These are phyloP conservation scores for Hyphopichia burtonii DNA, from an alignment of 1,139 yeast genomes.

Conservation along the genomic window DNA sequence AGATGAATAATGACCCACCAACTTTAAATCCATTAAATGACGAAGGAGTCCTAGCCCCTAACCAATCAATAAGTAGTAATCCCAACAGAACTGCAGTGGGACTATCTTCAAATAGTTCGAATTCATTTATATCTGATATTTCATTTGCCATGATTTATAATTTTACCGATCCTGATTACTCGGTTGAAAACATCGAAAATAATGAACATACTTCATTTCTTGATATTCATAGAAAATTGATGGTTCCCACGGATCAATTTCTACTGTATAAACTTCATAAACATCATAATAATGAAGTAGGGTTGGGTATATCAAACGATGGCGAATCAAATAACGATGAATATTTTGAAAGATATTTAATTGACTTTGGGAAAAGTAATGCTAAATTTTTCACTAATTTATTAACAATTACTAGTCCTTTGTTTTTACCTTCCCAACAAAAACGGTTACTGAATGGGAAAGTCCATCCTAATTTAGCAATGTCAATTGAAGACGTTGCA, in stretches of 20 bases:
- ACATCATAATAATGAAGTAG: constrained; percentile 17
- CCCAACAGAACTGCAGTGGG: constrained; percentile 26
- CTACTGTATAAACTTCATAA: constrained; percentile 25
- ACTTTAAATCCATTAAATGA: constrained; percentile 6
- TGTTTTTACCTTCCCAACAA: constrained; percentile 25
- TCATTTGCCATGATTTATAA: constrained; percentile 35
- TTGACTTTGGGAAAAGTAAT: constrained; percentile 18
- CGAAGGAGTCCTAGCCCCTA: constrained; percentile 13
- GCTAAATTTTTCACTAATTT: constrained; percentile 25
- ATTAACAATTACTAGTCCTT: constrained; percentile 18
- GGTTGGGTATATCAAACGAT: constrained; percentile 21
- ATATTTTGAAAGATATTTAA: constrained; percentile 8
- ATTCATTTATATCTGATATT: constrained; percentile 37
- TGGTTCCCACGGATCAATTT: constrained; percentile 43
- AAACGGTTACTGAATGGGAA: constrained; percentile 16
- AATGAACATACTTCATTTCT: constrained; percentile 24
- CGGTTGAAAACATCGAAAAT: constrained; percentile 22
- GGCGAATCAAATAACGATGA: constrained; percentile 8
- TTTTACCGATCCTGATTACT: constrained; percentile 38
- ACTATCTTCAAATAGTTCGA: constrained; percentile 43
- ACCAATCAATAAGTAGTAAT: constrained; percentile 10
- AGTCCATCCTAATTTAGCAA: constrained; percentile 21
- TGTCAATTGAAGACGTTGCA: constrained; percentile 34
- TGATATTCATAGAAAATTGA: constrained; percentile 37
- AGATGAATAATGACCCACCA: constrained; percentile 6